Evolutionary conservation across 1,284 basidiomycete genomes (phyloP).

Genomic region (Mycena citricolor): DNA sequence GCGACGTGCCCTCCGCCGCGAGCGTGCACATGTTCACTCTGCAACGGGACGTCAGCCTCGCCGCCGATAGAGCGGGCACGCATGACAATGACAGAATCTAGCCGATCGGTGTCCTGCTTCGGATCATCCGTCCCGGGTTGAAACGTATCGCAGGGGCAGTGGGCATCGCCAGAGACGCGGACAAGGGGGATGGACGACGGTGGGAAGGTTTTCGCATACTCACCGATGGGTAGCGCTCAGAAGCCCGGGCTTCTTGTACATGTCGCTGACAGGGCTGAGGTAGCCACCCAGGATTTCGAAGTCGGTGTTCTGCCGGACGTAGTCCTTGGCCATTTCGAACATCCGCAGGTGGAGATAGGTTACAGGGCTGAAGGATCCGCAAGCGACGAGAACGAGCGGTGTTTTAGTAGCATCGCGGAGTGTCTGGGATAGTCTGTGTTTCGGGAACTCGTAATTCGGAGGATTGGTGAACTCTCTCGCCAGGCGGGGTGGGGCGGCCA

Average conservation of each 20-base stretch:
- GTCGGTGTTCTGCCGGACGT: slow-evolving; percentile 87
- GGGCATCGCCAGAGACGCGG: slow-evolving; percentile 14
- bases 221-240: slow-evolving; percentile 80
- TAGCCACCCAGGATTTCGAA: slow-evolving; percentile 95
- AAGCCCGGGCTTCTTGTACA: slow-evolving; percentile 90
- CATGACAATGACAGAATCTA: slow-evolving; percentile 20
- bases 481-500: slow-evolving; percentile 32
- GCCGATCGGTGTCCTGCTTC: slow-evolving; percentile 19
- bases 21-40: slow-evolving; percentile 89
- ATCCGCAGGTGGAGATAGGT: slow-evolving; percentile 88
- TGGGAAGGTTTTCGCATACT: slow-evolving; percentile 35
- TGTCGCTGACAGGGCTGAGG: slow-evolving; percentile 91
- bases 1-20: slow-evolving; percentile 77
- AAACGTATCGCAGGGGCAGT: too few species aligned
- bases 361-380: slow-evolving; percentile 80
- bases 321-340: slow-evolving; percentile 99
- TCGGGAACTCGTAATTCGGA: slow-evolving; percentile 64
- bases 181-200: slow-evolving; percentile 22
- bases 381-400: slow-evolving; percentile 76
- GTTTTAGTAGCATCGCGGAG: slow-evolving; percentile 66
- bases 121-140: slow-evolving; percentile 21
- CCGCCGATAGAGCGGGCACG: slow-evolving; percentile 6
- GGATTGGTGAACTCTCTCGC: slow-evolving; percentile 52
- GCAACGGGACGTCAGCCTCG: slow-evolving; percentile 18
- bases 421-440: slow-evolving; percentile 55